Evolutionary conservation across 805 yeast genomes (phyloP).

Genomic region (Sugiyamaella qingdaonensis): DNA sequence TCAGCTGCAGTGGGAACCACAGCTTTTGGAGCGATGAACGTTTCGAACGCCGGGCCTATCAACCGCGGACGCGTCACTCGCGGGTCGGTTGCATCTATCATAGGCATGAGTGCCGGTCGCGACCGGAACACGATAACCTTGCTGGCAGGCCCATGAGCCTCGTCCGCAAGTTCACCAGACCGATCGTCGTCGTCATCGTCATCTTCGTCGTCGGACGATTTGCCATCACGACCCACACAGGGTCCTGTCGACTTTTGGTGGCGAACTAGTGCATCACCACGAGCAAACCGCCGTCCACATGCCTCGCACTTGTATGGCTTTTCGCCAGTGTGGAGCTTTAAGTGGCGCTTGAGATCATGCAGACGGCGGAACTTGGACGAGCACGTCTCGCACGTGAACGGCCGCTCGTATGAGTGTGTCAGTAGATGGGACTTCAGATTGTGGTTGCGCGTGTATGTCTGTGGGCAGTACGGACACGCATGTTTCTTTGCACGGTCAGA

Average conservation of each 20-base stretch:
- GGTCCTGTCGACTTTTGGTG: slow-evolving; percentile 49
- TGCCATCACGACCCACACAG: slow-evolving; percentile 21
- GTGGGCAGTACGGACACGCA: slow-evolving; percentile 56
- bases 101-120: background rate
- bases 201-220: background rate
- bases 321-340: slow-evolving; percentile 71
- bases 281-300: slow-evolving; percentile 63
- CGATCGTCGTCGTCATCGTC: too few species aligned
- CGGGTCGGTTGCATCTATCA: slow-evolving; percentile 6
- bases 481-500: slow-evolving; percentile 32
- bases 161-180: background rate
- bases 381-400: slow-evolving; percentile 61
- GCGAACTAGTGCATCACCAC: slow-evolving; percentile 71
- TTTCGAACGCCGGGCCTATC: slow-evolving; percentile 10
- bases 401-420: slow-evolving; percentile 62
- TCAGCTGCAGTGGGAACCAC: background rate
- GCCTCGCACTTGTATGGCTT: slow-evolving; percentile 58
- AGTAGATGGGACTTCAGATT: slow-evolving; percentile 68
- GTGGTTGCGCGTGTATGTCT: slow-evolving; percentile 66
- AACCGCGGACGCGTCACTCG: slow-evolving; percentile 8
- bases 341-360: slow-evolving; percentile 74
- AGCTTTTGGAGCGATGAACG: background rate
- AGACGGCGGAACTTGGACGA: slow-evolving; percentile 60
- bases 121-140: slow-evolving; percentile 1
- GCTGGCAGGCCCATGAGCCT: background rate